Base-by-base conservation (phyloP, 106 monocot genomes). In the Xerophyta viscosa region DNA sequence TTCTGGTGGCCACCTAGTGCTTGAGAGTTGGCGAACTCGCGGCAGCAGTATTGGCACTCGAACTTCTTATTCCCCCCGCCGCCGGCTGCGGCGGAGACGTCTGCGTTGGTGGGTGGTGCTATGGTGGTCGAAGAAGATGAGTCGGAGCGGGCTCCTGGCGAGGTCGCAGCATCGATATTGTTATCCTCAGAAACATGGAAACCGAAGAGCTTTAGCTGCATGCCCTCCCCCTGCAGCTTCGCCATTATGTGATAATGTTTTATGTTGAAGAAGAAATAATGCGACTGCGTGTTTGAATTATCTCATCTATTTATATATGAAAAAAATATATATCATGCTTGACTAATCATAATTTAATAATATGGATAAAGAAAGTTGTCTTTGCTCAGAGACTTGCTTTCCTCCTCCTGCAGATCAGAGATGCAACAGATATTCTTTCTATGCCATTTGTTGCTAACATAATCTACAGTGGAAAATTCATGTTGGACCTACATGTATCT, bases 1-100 rank as follows among this genome's bases (percentile, higher is more conserved):
- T 83, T 83, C 73, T 83, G 83, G 62, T 83, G 83, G 13, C 83
- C 83, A 24, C 83, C 83, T 20, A 83, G 60, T 13, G 83, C 83
- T 44, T 83, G 83, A 0, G 83, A 83, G 70, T 78, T 83, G 54
- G 78, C 74, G 50, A 83, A 83, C 55, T 78, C 78, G 39, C 83
- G 73, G 56, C 54, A 71, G 70, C 83, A 83, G 60, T 83, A 83
- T n/a, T n/a, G n/a, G n/a, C n/a, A n/a, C n/a, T n/a, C n/a, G n/a
- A n/a, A n/a, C n/a, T n/a, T n/a, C n/a, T 60, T 83, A 78, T 66
- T 78, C 2, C 8, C 49, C 18, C 22, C 36, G 6, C 58, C 58
- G 46, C 46, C 12, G 12, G 31, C 44, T 23, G 27, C 26, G 18
- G 46, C 3, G 33, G 33, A 6, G 33, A n/a, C n/a, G n/a, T n/a